phyloP scores from a whole-genome alignment of 345 rosid genomes.

The Eucalyptus regnans region DNA sequence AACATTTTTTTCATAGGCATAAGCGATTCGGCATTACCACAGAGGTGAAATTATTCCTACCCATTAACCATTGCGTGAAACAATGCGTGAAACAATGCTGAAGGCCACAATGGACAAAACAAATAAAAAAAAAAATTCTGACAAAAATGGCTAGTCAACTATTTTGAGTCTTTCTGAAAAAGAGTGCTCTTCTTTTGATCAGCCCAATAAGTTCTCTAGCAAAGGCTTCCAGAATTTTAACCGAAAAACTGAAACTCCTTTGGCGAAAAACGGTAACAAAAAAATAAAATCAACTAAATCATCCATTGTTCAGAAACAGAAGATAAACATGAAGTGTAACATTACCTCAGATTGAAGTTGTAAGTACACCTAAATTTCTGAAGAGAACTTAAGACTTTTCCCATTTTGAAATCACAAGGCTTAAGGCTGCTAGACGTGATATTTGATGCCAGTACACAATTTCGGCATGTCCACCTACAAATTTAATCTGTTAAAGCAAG shows the following conservation, averaged over 20 bases:
- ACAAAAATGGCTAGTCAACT: neutral
- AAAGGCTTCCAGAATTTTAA: neutral
- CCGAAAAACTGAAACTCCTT: neutral
- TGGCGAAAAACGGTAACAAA: neutral
- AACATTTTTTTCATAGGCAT: neutral
- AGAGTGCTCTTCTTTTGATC: neutral
- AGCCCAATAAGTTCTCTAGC: neutral
- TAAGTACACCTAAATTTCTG: slow-evolving; percentile 68
- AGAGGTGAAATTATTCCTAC: neutral
- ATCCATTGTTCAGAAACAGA: neutral
- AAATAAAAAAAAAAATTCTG: neutral
- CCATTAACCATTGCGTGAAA: neutral
- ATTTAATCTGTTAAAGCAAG: neutral
- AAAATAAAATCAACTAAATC: neutral
- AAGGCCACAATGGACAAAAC: neutral
- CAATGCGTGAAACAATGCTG: neutral
- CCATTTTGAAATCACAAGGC: slow-evolving; percentile 90
- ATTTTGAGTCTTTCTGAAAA: neutral
- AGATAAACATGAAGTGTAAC: neutral
- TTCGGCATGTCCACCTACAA: slow-evolving; percentile 80
- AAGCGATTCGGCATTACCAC: neutral
- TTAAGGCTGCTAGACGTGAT: slow-evolving; percentile 59
- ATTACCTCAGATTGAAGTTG: slow-evolving; percentile 67
- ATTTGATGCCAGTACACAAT: slow-evolving; percentile 43
- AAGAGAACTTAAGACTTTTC: slow-evolving; percentile 61